These are phyloP conservation scores for Kwoniella europaea DNA, from an alignment of 768 basidiomycete species.

Conservation along the genomic window DNA sequence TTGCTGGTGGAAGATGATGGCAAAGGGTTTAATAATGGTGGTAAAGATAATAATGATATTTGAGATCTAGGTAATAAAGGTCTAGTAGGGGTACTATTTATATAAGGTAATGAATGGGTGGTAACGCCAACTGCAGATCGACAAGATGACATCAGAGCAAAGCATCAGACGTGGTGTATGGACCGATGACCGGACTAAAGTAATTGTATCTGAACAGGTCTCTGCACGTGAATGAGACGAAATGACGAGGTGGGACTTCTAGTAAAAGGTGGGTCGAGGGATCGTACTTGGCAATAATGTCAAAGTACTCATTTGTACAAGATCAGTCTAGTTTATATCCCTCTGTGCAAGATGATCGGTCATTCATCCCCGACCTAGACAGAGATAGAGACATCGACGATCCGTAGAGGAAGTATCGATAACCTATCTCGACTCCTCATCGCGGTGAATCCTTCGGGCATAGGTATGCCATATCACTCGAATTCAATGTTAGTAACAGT, in stretches of 20 bases:
- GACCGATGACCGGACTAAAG: slow-evolving; percentile 3
- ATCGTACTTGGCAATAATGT: too few species aligned
- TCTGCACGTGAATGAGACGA: background rate
- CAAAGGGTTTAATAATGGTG: slow-evolving; percentile 17
- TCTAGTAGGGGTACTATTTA: background rate
- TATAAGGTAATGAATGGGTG: slow-evolving; percentile 6
- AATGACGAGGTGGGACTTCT: background rate
- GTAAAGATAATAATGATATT: slow-evolving; percentile 26
- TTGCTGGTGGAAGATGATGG: too few species aligned
- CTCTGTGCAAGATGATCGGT: background rate
- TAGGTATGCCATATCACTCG: background rate
- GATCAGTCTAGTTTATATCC: background rate
- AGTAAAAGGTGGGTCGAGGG: too few species aligned
- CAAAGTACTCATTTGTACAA: too few species aligned
- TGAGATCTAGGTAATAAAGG: slow-evolving; percentile 27
- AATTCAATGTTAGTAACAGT: background rate
- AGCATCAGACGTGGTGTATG: background rate
- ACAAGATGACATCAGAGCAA: slow-evolving; percentile 18
- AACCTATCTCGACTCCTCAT: background rate
- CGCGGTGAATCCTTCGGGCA: background rate
- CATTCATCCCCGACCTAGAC: background rate
- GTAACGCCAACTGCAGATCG: slow-evolving; percentile 2
- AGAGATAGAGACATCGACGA: background rate
- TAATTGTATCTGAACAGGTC: background rate
- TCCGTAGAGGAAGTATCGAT: background rate